A percentile compares a stretch with the other conserved stretches of the same genome.
Conservation (phyloP, 2,329 filamentous ascomycete genomes). For the Paramyrothecium sp. region DNA sequence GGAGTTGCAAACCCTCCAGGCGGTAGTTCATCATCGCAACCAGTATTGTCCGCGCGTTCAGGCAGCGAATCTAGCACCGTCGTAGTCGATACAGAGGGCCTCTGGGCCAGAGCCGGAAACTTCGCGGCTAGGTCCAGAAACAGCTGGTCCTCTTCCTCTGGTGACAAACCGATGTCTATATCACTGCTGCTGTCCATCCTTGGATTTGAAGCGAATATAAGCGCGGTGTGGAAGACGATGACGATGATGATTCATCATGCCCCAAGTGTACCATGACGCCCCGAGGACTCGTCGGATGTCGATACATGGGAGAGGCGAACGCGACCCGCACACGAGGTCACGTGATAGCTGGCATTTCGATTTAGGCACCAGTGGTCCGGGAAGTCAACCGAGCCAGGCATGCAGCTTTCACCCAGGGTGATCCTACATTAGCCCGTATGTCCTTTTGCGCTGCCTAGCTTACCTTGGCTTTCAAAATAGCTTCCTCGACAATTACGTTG, state of each 20-base stretch:
- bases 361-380: conserved; percentile 5
- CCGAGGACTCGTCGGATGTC: background rate
- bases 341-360: conserved; percentile 10
- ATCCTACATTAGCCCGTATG: no score
- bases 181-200: conserved; percentile 36
- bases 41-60: background rate
- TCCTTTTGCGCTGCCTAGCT: no score
- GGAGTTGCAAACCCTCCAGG: background rate
- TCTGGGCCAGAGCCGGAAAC: background rate
- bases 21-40: conserved; percentile 1
- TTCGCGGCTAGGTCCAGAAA: conserved; percentile 31
- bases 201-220: background rate
- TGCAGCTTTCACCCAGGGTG: no score
- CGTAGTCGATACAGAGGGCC: conserved; percentile 4
- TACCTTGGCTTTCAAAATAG: no score
- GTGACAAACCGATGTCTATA: conserved; percentile 45
- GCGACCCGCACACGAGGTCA: conserved; percentile 21
- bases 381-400: no score
- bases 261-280: background rate
- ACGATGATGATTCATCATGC: conserved; percentile 18
- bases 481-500: background rate
- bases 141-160: conserved; percentile 42
- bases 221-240: conserved; percentile 1
- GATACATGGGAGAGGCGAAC: conserved; percentile 7
- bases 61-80: background rate